These are phyloP conservation scores for Vanrija sp. DNA, from an alignment of 1,284 basidiomycete genomes.

Conservation along the genomic window DNA sequence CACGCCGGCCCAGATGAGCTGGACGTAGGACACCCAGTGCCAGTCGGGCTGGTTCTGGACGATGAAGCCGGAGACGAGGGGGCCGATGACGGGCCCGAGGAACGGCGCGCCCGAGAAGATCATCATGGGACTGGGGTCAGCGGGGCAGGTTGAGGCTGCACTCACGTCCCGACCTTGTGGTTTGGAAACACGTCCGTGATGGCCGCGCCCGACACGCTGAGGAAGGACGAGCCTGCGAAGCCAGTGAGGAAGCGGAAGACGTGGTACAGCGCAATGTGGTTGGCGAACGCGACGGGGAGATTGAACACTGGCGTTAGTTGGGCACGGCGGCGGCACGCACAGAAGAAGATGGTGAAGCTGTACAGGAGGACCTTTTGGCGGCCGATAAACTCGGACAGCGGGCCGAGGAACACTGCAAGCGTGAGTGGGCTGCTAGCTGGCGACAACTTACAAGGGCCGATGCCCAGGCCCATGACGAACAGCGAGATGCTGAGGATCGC, in stretches of 20 bases:
- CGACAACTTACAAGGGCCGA: constrained; percentile 49
- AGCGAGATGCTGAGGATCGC: constrained; percentile 69
- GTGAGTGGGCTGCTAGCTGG: neutral
- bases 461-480: constrained; percentile 57
- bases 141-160: constrained; percentile 8
- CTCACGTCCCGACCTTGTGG: constrained; percentile 61
- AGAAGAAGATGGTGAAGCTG: constrained; percentile 33
- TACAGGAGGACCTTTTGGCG: constrained; percentile 40
- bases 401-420: constrained; percentile 55
- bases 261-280: constrained; percentile 54
- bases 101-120: constrained; percentile 68
- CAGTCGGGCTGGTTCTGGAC: constrained; percentile 58
- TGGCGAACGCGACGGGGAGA: constrained; percentile 62
- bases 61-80: constrained; percentile 52
- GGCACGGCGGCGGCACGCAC: constrained; percentile 4
- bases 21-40: constrained; percentile 72
- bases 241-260: constrained; percentile 70
- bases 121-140: constrained; percentile 63
- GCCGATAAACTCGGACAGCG: constrained; percentile 59
- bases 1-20: constrained; percentile 56
- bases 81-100: constrained; percentile 65
- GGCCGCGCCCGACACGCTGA: constrained; percentile 74
- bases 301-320: constrained; percentile 53
- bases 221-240: constrained; percentile 63
- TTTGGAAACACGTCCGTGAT: constrained; percentile 70